Base-by-base conservation (phyloP, 768 basidiomycete genomes). In the Agrocybe chaxingu region DNA sequence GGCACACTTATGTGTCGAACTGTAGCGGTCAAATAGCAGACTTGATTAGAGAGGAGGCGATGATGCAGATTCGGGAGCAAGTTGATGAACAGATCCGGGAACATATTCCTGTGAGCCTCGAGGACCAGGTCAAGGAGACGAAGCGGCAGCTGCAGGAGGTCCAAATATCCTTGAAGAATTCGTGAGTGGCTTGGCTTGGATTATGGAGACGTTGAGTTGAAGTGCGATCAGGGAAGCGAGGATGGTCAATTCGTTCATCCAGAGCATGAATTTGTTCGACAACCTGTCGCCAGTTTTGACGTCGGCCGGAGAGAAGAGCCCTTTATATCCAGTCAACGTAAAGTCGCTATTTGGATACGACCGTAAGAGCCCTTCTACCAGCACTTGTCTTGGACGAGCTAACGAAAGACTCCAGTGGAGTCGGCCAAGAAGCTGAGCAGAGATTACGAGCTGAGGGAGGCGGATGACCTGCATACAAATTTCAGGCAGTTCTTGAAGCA, bases 401-500 rank as follows among this genome's bases (percentile, higher is more conserved):
- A 40, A 59, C 47, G 42, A 52, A 6, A 12, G 18, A 16, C 19
- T 40, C 11, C 48, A 82, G 81, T 68, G 33, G 72, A 70, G 3
- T 66, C 62, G 46, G 59, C 72, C 24, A 70, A 66, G 48, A 57
- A 66, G 19, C 66, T 87, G 39, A 61, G 81, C 45, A 64, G 57
- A 24, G 79, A 84, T 46, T 82, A 80, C 54, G 76, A 66, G 1
- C 70, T 86, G 11, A 62, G 60, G 5, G 73, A 70, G 32, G 68
- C 73, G 16, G 71, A 73, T 2, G 59, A 68, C 9, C 62, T 71
- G 30, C 70, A 75, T 45, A 66, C 61, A 52, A 81, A 82, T 57
- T 62, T 80, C 42, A 81, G 77, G 53, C 64, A 70, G n/a, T 84
- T 85, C 60, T 70, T 84, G 64, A 63, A 71, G 30, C 76, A 80